These are phyloP conservation scores for Fusarium nodosum DNA, from an alignment of 2,329 filamentous ascomycete species.

Conservation along the genomic window DNA sequence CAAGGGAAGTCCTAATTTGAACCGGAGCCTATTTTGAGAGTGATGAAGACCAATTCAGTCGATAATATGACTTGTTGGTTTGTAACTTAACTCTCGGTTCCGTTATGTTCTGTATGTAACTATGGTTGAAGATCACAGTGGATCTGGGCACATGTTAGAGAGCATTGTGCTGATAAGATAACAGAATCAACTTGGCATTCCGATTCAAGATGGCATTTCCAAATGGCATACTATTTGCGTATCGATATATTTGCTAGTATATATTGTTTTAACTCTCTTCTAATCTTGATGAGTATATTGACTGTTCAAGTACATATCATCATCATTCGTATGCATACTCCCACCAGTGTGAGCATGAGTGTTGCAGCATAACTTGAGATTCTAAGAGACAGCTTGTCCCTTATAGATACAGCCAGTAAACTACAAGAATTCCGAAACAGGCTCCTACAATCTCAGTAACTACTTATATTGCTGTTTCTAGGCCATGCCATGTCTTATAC, in stretches of 20 bases:
- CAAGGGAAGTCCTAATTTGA: not conserved
- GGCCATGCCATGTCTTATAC: too few species aligned
- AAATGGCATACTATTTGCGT: not conserved
- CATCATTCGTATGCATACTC: not conserved
- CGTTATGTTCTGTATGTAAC: conserved; percentile 8
- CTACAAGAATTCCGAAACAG: not conserved
- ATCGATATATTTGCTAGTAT: not conserved
- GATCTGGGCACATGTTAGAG: conserved; percentile 33
- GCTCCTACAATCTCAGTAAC: not conserved
- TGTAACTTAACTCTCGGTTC: conserved; percentile 7
- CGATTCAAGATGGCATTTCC: conserved; percentile 16
- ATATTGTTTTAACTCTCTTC: not conserved
- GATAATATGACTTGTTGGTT: not conserved
- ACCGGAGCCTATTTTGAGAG: not conserved
- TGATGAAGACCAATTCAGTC: not conserved
- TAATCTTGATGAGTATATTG: too few species aligned
- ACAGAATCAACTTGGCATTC: conserved; percentile 27
- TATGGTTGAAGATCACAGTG: conserved; percentile 26
- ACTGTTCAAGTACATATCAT: not conserved
- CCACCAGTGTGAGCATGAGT: not conserved
- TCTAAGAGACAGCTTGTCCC: not conserved
- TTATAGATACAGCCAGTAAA: not conserved
- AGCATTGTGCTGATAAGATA: conserved; percentile 49
- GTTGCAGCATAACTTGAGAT: not conserved
- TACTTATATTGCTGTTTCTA: not conserved